Evolutionary conservation across 257 asterid species (phyloP), one percentile per base, ranked within the genome.

Genomic region (Leptodermis oblonga): DNA sequence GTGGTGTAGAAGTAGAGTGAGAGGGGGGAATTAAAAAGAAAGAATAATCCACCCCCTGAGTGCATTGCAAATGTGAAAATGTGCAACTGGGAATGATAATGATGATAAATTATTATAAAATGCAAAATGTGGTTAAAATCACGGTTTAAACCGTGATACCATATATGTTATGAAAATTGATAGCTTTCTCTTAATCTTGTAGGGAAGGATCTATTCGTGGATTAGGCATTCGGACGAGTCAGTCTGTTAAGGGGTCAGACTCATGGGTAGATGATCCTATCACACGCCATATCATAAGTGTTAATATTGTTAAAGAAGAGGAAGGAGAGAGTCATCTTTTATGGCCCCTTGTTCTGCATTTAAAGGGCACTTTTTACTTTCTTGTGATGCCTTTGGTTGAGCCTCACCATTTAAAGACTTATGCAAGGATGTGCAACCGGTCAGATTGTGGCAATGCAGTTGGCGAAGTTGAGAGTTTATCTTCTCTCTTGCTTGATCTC

Each of bases 181-280:
- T 43, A 12, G 41, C 26, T 73, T 65, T 68, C 37, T 36, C 56
- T 70, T 49, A 73, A 71, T 68, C 45, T 58, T 71, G 65, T 71
- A 92, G 98, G 88, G 98, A 90, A 76, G 96, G 97, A 55, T 92
- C 98, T 68, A 83, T 84, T 73, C 88, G 97, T 70, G 98, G 98
- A 55, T 90, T 71, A 39, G 98, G 98, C 70, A 66, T 90, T 70
- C 86, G 97, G 65, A 69, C 83, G 69, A 83, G 82, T 75, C 95
- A 82, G 51, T 88, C 97, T 60, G 85, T 78, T 81, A 85, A 86
- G 78, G 98, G 97, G 65, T 90, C 94, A 72, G 98, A 92, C 80
- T 92, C 97, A 43, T 92, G 97, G 98, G 87, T 90, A 62, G 98
- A 92, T 80, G 98, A 92, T 79, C 98, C 98, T 65, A 88, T 92